phyloP scores from a whole-genome alignment of 2,329 filamentous ascomycete species.

The Fusarium succisae region DNA sequence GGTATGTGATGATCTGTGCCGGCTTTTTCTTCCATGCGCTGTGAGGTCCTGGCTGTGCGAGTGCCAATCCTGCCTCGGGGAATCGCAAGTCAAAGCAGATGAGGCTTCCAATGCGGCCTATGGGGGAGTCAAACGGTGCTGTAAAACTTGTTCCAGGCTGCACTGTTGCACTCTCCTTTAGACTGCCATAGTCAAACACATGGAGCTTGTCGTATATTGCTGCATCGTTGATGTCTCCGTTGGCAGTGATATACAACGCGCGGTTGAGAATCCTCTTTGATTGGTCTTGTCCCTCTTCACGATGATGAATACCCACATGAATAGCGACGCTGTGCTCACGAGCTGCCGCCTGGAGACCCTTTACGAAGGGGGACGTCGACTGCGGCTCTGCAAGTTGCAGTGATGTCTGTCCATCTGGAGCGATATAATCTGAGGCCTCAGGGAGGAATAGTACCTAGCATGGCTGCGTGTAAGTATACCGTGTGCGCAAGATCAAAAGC shows the following conservation, averaged over 20 bases:
- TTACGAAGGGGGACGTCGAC: constrained; percentile 75
- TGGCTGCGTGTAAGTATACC: constrained; percentile 33
- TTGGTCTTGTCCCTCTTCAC: constrained; percentile 44
- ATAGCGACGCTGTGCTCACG: constrained; percentile 72
- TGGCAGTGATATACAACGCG: constrained; percentile 60
- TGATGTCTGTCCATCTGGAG: constrained; percentile 71
- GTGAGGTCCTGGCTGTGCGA: constrained; percentile 58
- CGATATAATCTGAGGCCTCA: constrained; percentile 92
- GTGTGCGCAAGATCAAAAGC: constrained; percentile 22
- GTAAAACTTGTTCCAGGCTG: constrained; percentile 72
- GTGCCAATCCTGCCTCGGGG: constrained; percentile 75
- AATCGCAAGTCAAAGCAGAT: constrained; percentile 95
- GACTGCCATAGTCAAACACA: constrained; percentile 76
- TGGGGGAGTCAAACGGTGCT: constrained; percentile 74
- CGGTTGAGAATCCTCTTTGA: constrained; percentile 58
- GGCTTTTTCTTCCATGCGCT: constrained; percentile 47
- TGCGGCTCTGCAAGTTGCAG: constrained; percentile 76
- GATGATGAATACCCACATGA: constrained; percentile 89
- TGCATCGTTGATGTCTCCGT: constrained; percentile 53
- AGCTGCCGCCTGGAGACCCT: constrained; percentile 76
- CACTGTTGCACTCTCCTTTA: constrained; percentile 66
- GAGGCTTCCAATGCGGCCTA: constrained; percentile 80
- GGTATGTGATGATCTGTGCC: constrained; percentile 84
- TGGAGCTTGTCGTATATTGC: constrained; percentile 85
- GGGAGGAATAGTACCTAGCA: constrained; percentile 83